A percentile compares a stretch with the other conserved stretches of the same genome.
phyloP scores from a whole-genome alignment of 1,284 basidiomycete genomes.

The Trichosporon sp. region DNA sequence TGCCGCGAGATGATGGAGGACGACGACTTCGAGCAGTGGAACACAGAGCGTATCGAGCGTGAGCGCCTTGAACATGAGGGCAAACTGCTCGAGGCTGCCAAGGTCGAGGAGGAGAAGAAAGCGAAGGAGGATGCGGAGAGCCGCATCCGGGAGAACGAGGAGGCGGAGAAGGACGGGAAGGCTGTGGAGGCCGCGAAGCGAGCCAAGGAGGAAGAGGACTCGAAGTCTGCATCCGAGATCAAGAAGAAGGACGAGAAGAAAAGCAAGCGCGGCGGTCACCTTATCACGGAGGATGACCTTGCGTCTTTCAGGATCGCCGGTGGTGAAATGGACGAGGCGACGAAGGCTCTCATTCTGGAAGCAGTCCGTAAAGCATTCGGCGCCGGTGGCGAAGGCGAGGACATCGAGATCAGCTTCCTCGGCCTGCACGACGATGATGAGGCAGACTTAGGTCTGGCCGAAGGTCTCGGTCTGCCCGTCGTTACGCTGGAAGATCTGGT shows the following conservation, averaged over 20 bases:
- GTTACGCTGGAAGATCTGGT: background rate
- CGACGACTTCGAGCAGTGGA: constrained; percentile 31
- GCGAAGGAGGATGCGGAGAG: constrained; percentile 10
- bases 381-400: background rate
- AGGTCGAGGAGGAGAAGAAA: background rate
- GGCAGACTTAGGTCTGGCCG: background rate
- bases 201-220: background rate
- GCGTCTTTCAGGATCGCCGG: background rate
- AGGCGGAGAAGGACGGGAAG: constrained; percentile 1
- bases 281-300: background rate
- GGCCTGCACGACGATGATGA: background rate
- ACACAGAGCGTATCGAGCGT: background rate
- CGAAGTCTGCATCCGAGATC: background rate
- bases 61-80: background rate
- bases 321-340: background rate
- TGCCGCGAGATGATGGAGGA: constrained; percentile 44
- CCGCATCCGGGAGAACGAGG: constrained; percentile 8
- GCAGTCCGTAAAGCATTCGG: constrained; percentile 3
- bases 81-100: background rate
- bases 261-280: background rate
- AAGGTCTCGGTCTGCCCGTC: background rate
- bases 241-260: background rate
- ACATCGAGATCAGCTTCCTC: background rate
- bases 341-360: background rate
- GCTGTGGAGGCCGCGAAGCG: background rate